Percentiles rank a stretch among this genome's conserved stretches.
Evolutionary conservation across 805 yeast genomes (phyloP).

Genomic region (Candida ficus): DNA sequence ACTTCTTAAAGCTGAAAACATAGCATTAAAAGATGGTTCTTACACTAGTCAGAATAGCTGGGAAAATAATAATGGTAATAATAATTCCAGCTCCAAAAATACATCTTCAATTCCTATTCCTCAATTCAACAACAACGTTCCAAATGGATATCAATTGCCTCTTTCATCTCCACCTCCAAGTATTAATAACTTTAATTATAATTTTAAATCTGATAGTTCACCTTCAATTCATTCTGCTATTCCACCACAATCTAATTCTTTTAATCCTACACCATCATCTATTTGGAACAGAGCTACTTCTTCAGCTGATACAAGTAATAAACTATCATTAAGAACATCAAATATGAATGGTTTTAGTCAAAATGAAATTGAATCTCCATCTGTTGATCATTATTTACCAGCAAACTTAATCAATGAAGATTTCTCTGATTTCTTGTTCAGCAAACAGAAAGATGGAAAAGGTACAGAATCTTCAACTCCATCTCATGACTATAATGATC

Average conservation of each 20-base stretch:
- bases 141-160: slow-evolving; percentile 2
- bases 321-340: background rate
- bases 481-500: slow-evolving; percentile 1
- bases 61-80: too few species aligned
- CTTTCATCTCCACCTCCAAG: slow-evolving; percentile 3
- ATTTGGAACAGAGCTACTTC: slow-evolving; percentile 6
- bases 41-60: too few species aligned
- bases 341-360: slow-evolving; percentile 1
- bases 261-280: slow-evolving; percentile 2
- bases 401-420: slow-evolving; percentile 28
- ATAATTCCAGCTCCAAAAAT: background rate
- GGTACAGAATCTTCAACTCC: slow-evolving; percentile 1
- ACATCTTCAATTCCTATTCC: slow-evolving; percentile 3
- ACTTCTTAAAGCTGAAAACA: slow-evolving; percentile 11
- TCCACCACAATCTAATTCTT: slow-evolving; percentile 3
- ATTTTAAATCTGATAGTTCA: slow-evolving; percentile 7
- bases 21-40: slow-evolving; percentile 10
- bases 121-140: background rate
- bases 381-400: slow-evolving; percentile 32
- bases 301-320: background rate
- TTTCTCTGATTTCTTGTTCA: slow-evolving; percentile 11
- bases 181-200: slow-evolving; percentile 5
- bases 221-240: slow-evolving; percentile 8
- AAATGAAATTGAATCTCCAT: slow-evolving; percentile 28
- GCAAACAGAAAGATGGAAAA: background rate